phyloP scores from a whole-genome alignment of 2,329 filamentous ascomycete genomes.

The Cercospora zeae-maydis region DNA sequence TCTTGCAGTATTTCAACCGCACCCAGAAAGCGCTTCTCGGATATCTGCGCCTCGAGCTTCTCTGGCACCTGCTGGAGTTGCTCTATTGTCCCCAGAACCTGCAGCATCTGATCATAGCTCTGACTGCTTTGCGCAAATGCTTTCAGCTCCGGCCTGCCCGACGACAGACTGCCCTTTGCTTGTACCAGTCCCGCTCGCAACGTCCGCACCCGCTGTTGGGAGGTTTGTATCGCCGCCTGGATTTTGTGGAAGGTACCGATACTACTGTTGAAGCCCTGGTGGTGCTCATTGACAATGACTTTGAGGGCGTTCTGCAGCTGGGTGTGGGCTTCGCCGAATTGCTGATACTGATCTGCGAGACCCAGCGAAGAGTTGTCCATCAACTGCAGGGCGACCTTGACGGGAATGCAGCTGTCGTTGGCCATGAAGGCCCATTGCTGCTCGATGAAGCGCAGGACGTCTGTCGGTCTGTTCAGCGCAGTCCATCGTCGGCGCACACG shows the following conservation, averaged over 20 bases:
- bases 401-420: constrained; percentile 80
- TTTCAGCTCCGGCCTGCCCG: constrained; percentile 83
- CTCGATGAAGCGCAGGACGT: constrained; percentile 77
- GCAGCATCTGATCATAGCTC: constrained; percentile 84
- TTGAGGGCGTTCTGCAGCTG: constrained; percentile 92
- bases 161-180: constrained; percentile 77
- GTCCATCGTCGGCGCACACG: constrained; percentile 1
- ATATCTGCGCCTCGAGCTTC: constrained; percentile 88
- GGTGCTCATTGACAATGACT: constrained; percentile 94
- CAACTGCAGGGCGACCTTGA: constrained; percentile 90
- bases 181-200: constrained; percentile 79
- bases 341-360: constrained; percentile 78
- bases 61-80: constrained; percentile 86
- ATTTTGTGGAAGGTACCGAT: constrained; percentile 99
- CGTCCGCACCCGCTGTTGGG: constrained; percentile 76
- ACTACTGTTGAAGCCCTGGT: constrained; percentile 98
- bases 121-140: constrained; percentile 84
- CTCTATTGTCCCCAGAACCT: constrained; percentile 68
- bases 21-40: constrained; percentile 89
- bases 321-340: constrained; percentile 78
- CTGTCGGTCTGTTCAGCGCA: constrained; percentile 32
- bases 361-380: constrained; percentile 93
- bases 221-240: constrained; percentile 83
- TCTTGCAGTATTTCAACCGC: constrained; percentile 90
- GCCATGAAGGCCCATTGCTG: constrained; percentile 91